Percentiles rank a stretch among this genome's conserved stretches.
These are phyloP conservation scores for Lactarius hengduanensis DNA, from an alignment of 768 basidiomycete species.

Conservation along the genomic window DNA sequence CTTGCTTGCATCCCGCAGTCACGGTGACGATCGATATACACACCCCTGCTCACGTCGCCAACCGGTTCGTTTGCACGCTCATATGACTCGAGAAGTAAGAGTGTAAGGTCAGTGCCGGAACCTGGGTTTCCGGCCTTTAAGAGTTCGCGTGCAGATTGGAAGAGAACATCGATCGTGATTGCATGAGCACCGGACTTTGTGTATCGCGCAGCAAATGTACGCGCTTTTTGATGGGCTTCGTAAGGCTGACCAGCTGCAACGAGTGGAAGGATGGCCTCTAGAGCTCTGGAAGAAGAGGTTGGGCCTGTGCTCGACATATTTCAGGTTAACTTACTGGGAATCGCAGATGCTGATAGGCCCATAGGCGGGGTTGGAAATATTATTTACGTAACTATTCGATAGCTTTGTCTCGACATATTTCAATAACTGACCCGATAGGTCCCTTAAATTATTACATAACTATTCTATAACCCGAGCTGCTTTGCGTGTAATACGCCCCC, in stretches of 20 bases:
- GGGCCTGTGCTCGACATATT: slow-evolving; percentile 21
- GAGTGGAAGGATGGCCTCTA: slow-evolving; percentile 73
- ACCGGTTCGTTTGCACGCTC: slow-evolving; percentile 69
- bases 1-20: background rate
- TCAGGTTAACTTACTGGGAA: background rate
- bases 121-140: slow-evolving; percentile 87
- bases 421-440: no score
- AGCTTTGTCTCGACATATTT: no score
- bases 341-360: background rate
- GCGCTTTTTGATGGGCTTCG: slow-evolving; percentile 95
- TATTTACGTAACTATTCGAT: background rate
- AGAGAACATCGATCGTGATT: slow-evolving; percentile 89
- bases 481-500: background rate
- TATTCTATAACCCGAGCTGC: background rate
- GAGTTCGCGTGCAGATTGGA: slow-evolving; percentile 84
- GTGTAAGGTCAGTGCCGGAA: slow-evolving; percentile 83
- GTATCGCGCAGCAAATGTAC: slow-evolving; percentile 91
- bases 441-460: background rate
- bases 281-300: slow-evolving; percentile 57
- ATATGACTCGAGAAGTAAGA: slow-evolving; percentile 82
- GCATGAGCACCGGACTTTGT: slow-evolving; percentile 77
- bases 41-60: slow-evolving; percentile 79
- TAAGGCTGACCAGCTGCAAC: slow-evolving; percentile 73
- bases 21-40: slow-evolving; percentile 30
- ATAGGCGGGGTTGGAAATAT: background rate